Base-by-base conservation (phyloP, 208 protist genomes). In the Novymonas esmeraldas region DNA sequence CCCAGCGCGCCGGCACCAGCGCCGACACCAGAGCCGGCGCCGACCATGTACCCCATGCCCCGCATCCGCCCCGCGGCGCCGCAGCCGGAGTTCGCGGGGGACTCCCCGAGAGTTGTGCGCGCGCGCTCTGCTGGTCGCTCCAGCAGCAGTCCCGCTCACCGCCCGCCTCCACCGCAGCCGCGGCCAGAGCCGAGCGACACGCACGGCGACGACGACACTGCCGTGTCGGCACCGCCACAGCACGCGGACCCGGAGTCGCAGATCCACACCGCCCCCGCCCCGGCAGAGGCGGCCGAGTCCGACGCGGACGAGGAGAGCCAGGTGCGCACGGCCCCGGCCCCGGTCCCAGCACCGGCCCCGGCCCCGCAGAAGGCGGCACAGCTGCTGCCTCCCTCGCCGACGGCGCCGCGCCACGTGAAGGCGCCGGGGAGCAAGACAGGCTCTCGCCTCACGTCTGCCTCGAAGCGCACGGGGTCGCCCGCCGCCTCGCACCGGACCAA, bases 71-170 rank as follows among this genome's bases (percentile, higher is more conserved):
- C 14, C 4, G 36, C 10, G 6, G 7, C 34, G 13, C 45, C 49
- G 18, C 41, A 6, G 20, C 54, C 28, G 3, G 54, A 68, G 33
- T 55, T 63, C 41, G 69, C 69, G 5, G 34, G 41, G 28, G 45
- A 75, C 55, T 52, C 69, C 5, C 69, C 69, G 13, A 36, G 0
- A 24, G n/a, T 44, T 20, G 61, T 75, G 42, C 61, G 61, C 10
- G 38, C 46, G 1, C 60, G 69, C 26, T 69, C 60, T 9, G 39
- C 22, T 4, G 34, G 54, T 1, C 36, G 69, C 39, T 6, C 16
- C 9, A 10, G 34, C 48, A 42, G 16, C 60, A 29, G 46, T 7
- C 22, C 14, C 34, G 33, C n/a, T 18, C 33, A 51, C 60, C 52
- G 16, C 34, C 34, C 9, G 28, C 9, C 44, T n/a, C 29, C 11